Evolutionary conservation across 2,329 filamentous ascomycete genomes (phyloP).

Genomic region (Diaporthe velutina): DNA sequence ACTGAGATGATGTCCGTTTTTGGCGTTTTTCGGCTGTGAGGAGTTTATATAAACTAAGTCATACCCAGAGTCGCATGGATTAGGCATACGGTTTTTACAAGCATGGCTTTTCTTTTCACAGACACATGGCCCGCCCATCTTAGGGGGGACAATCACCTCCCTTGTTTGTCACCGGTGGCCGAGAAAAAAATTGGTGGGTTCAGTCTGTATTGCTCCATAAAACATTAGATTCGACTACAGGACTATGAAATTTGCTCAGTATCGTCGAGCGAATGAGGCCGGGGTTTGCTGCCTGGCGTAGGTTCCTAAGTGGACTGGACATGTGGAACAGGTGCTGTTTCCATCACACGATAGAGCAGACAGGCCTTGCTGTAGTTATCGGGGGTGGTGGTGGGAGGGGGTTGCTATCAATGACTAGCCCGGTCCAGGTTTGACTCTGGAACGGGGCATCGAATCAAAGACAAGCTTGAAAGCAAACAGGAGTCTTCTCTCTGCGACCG

Average conservation of each 20-base stretch:
- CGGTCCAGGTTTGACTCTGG: not conserved
- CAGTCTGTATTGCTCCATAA: conserved; percentile 30
- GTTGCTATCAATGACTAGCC: conserved; percentile 19
- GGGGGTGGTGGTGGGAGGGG: not conserved
- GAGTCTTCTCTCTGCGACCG: not conserved
- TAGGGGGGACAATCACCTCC: not conserved
- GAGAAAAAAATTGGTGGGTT: conserved; percentile 25
- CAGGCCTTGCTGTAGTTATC: not conserved
- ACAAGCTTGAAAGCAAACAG: conserved; percentile 8
- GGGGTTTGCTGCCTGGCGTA: not conserved
- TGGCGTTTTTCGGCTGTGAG: conserved; percentile 40
- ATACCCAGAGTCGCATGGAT: conserved; percentile 38
- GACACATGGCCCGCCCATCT: not conserved
- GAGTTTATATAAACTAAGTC: conserved; percentile 35
- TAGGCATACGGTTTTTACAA: conserved; percentile 30
- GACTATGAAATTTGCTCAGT: conserved; percentile 24
- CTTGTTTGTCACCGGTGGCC: conserved; percentile 2
- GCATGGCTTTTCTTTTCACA: conserved; percentile 33
- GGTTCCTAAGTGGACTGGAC: not conserved
- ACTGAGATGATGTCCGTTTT: conserved; percentile 31
- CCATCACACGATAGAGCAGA: conserved; percentile 12
- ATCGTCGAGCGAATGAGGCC: conserved; percentile 13
- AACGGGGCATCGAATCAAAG: not conserved
- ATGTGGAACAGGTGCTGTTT: not conserved
- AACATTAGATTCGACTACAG: conserved; percentile 32